Conservation (phyloP, 768 basidiomycete species). For the Calocybe indica region DNA sequence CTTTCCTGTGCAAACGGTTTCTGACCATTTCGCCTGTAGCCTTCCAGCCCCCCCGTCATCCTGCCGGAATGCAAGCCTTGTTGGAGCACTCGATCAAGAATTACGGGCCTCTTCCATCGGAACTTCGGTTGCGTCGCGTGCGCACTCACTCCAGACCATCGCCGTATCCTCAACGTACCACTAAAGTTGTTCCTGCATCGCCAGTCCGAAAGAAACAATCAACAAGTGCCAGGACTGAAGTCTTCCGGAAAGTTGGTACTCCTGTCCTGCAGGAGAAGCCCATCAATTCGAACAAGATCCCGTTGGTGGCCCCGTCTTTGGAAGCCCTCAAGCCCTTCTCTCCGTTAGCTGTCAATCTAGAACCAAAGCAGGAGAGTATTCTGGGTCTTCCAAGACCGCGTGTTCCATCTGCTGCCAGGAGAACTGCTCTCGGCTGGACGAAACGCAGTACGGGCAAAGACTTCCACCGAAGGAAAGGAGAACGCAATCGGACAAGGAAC, state of each 20-base stretch:
- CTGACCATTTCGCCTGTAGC: slow-evolving; percentile 32
- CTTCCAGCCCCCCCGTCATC: slow-evolving; percentile 63
- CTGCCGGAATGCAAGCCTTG: slow-evolving; percentile 64
- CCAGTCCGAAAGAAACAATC: slow-evolving; percentile 29
- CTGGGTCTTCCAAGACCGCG: slow-evolving; percentile 38
- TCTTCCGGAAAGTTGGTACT: slow-evolving; percentile 13
- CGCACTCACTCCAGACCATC: slow-evolving; percentile 68
- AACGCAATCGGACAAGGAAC: slow-evolving; percentile 32
- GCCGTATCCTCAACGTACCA: slow-evolving; percentile 54
- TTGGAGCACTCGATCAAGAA: slow-evolving; percentile 67
- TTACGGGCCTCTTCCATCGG: slow-evolving; percentile 69
- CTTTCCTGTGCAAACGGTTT: not conserved
- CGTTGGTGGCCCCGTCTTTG: slow-evolving; percentile 28
- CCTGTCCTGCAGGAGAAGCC: slow-evolving; percentile 37
- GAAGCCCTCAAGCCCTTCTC: slow-evolving; percentile 37
- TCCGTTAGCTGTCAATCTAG: slow-evolving; percentile 29
- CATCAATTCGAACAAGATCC: slow-evolving; percentile 32
- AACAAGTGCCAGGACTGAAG: slow-evolving; percentile 14
- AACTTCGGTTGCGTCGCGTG: slow-evolving; percentile 54
- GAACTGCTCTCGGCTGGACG: slow-evolving; percentile 56
- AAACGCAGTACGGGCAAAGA: slow-evolving; percentile 53
- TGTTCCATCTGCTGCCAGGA: slow-evolving; percentile 48
- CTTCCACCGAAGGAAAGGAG: slow-evolving; percentile 50
- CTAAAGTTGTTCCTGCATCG: slow-evolving; percentile 36
- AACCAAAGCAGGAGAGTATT: slow-evolving; percentile 32